Evolutionary conservation across 305 asterid genomes (phyloP).

Genomic region (Solanum hybrid): DNA sequence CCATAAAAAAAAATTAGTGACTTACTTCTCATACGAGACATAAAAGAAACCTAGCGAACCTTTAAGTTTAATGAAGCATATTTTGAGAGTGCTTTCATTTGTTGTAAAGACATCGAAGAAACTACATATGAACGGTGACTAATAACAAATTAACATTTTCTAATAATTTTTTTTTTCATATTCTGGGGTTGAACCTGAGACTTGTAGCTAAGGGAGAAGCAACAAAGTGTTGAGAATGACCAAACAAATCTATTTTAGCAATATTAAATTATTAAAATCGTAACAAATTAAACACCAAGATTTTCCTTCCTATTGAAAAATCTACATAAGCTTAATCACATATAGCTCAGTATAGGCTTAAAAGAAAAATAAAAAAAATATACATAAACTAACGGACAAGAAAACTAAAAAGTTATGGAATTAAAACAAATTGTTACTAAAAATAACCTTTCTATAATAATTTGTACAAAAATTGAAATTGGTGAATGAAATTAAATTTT

Average conservation of each 20-base stretch:
- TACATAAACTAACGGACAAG: neutral
- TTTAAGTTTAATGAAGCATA: neutral
- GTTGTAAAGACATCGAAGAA: neutral
- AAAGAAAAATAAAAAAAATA: neutral
- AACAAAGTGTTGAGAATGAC: neutral
- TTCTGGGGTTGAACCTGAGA: neutral
- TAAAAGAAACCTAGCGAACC: neutral
- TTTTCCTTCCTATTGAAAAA: neutral
- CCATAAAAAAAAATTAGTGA: neutral
- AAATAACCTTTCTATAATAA: neutral
- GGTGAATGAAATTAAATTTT: slow-evolving; percentile 8
- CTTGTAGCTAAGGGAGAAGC: neutral
- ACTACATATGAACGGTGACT: neutral
- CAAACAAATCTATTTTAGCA: neutral
- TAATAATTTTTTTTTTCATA: too few relatives aligned
- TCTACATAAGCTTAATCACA: neutral
- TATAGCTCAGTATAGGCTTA: neutral
- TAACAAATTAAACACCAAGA: neutral
- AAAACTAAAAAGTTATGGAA: neutral
- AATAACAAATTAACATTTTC: neutral
- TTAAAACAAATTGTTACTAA: neutral
- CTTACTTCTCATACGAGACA: neutral
- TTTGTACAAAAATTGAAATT: slow-evolving; percentile 11
- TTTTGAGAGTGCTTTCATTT: neutral
- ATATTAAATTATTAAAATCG: neutral